These are phyloP conservation scores for Globisporangium perplexum DNA, from an alignment of 352 stramenopile genomes.

Conservation along the genomic window DNA sequence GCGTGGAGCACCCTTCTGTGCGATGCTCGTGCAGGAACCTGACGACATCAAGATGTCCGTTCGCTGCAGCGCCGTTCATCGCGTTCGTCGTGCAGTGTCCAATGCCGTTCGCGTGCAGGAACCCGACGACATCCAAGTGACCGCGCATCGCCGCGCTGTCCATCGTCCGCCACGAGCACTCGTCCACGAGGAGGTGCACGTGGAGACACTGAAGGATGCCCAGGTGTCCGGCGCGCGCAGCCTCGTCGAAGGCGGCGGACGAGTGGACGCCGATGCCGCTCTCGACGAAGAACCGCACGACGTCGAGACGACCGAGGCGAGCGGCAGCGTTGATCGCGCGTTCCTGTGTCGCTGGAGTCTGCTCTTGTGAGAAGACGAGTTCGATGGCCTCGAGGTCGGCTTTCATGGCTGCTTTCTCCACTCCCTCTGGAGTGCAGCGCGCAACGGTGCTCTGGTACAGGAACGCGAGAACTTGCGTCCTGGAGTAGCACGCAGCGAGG, in stretches of 20 bases:
- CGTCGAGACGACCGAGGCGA: not conserved
- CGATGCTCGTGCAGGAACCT: conserved; percentile 1
- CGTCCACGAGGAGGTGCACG: not conserved
- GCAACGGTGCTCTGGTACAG: not conserved
- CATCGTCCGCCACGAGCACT: not conserved
- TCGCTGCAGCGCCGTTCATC: not conserved
- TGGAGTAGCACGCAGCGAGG: no score
- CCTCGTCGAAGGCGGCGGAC: no score
- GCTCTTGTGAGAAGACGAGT: not conserved
- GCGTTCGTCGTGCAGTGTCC: not conserved
- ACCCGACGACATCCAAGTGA: not conserved
- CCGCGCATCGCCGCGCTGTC: not conserved
- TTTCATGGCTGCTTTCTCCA: not conserved
- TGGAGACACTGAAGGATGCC: not conserved
- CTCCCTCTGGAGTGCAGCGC: not conserved
- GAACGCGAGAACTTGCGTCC: not conserved
- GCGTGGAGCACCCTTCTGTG: not conserved
- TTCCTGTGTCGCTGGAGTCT: not conserved
- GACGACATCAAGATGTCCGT: not conserved
- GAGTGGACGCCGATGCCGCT: no score
- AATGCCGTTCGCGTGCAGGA: not conserved
- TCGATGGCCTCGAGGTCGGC: not conserved
- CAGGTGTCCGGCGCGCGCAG: no score
- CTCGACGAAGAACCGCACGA: not conserved
- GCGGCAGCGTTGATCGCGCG: not conserved